phyloP scores from a whole-genome alignment of 441 rosid genomes.

The Adansonia gregorii region DNA sequence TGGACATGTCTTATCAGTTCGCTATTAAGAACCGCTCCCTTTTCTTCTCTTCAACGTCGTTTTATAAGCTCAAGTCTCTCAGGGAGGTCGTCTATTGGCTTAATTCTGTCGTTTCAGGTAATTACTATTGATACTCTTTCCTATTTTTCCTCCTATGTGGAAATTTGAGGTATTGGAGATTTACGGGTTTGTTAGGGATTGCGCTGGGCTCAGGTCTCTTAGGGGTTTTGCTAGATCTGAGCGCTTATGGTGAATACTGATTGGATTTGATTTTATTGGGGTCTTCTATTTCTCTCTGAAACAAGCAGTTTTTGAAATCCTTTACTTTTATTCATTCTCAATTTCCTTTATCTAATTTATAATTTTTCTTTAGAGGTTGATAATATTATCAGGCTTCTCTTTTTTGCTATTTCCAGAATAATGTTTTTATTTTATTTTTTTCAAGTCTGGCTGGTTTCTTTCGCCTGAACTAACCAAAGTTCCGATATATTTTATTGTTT shows the following conservation, averaged over 20 bases:
- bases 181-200: constrained; percentile 18
- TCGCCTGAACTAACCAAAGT: neutral
- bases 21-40: constrained; percentile 43
- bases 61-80: constrained; percentile 50
- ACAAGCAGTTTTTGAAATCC: constrained; percentile 22
- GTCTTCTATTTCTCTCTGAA: neutral
- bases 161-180: neutral
- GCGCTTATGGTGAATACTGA: neutral
- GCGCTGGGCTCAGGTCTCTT: neutral
- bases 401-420: neutral
- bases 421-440: neutral
- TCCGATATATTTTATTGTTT: too few species aligned
- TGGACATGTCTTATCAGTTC: constrained; percentile 56
- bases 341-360: neutral
- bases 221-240: constrained; percentile 23
- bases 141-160: neutral
- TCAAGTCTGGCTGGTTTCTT: neutral
- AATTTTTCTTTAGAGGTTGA: neutral
- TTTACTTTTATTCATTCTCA: neutral
- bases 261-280: too few species aligned
- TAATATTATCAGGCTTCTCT: neutral
- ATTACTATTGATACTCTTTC: neutral
- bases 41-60: constrained; percentile 24
- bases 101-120: constrained; percentile 67
- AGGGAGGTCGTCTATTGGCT: constrained; percentile 68